These are phyloP conservation scores for Coccomyxa subellipsoidea DNA, from an alignment of 163 green algal species.

Conservation along the genomic window DNA sequence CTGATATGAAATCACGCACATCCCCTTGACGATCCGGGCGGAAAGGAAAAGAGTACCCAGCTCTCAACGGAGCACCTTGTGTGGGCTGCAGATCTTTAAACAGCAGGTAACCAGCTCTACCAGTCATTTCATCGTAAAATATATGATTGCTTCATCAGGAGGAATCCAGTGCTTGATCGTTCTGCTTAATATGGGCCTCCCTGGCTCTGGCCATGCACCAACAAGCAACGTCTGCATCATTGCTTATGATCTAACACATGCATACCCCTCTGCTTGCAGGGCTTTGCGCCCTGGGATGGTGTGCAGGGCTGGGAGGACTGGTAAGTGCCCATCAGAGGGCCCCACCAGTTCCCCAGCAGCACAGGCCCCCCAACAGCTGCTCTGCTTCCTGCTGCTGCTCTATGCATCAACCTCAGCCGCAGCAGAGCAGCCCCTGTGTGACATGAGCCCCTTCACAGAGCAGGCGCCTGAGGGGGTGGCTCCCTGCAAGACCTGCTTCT, in stretches of 20 bases:
- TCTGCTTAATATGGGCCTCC: too few relatives aligned
- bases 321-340: background rate
- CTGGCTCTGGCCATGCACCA: too few relatives aligned
- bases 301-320: background rate
- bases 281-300: background rate
- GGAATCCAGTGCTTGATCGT: too few relatives aligned
- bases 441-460: background rate
- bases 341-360: background rate
- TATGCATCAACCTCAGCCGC: background rate
- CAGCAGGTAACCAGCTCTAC: too few relatives aligned
- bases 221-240: too few relatives aligned
- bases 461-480: background rate
- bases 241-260: background rate
- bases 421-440: background rate
- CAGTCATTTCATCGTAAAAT: too few relatives aligned
- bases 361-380: background rate
- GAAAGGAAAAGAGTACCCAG: too few relatives aligned
- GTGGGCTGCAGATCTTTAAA: too few relatives aligned
- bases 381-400: background rate
- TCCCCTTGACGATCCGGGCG: too few relatives aligned
- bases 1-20: too few relatives aligned
- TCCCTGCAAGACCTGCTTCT: background rate
- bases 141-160: too few relatives aligned
- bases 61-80: too few relatives aligned
- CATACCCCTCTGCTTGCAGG: background rate